A percentile compares a stretch with the other conserved stretches of the same genome.
Evolutionary conservation across 768 basidiomycete species (phyloP).

Genomic region (Xerocomus potaroensis): DNA sequence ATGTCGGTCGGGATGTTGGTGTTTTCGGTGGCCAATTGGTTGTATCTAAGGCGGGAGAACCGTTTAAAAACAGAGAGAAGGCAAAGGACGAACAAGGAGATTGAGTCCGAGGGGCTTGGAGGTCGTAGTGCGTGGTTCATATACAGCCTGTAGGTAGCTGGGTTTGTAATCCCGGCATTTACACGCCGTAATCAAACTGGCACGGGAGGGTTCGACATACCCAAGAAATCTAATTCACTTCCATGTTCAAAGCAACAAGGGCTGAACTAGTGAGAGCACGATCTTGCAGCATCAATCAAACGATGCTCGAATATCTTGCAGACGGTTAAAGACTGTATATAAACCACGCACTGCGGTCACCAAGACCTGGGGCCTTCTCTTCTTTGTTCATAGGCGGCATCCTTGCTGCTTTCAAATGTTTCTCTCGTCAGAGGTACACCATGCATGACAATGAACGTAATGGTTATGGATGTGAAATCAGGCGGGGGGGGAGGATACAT

Average conservation of each 20-base stretch:
- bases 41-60: conserved; percentile 43
- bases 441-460: conserved; percentile 32
- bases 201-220: too few species aligned
- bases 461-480: conserved; percentile 44
- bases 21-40: conserved; percentile 34
- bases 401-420: conserved; percentile 39
- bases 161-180: too few species aligned
- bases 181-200: too few species aligned
- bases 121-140: conserved; percentile 55
- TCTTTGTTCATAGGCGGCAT: conserved; percentile 29
- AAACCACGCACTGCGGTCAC: conserved; percentile 56
- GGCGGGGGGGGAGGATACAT: conserved; percentile 44
- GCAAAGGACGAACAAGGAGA: conserved; percentile 24
- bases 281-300: too few species aligned
- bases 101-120: conserved; percentile 43
- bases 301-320: neutral
- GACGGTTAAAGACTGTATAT: conserved; percentile 39
- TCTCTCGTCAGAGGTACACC: conserved; percentile 40
- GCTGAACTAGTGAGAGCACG: too few species aligned
- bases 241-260: too few species aligned
- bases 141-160: conserved; percentile 40
- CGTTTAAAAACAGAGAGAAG: conserved; percentile 40
- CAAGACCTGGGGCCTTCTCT: conserved; percentile 40
- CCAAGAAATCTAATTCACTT: too few species aligned
- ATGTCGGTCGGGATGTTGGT: conserved; percentile 39